Evolutionary conservation across 176 grass and related monocot genomes (phyloP).

Genomic region (Dendrocalamus sinicus): DNA sequence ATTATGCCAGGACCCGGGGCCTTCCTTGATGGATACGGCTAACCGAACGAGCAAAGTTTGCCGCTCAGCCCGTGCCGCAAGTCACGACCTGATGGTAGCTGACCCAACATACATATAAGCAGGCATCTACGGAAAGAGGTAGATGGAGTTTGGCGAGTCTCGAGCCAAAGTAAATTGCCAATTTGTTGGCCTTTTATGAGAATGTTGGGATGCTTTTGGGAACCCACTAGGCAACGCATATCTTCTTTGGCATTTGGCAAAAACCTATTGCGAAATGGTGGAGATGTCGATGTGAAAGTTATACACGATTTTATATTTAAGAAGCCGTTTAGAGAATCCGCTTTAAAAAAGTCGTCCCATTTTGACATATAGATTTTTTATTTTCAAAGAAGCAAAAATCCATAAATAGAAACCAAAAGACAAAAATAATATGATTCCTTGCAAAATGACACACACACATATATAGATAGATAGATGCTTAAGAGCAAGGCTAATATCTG

Average conservation of each 20-base stretch:
- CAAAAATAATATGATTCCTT: neutral
- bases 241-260: neutral
- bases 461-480: too few species aligned
- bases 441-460: neutral
- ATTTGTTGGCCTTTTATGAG: neutral
- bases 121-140: neutral
- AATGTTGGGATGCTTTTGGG: neutral
- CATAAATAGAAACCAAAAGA: too few species aligned
- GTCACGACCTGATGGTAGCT: neutral
- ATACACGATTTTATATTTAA: too few species aligned
- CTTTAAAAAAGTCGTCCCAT: too few species aligned
- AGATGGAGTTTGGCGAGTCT: neutral
- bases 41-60: constrained; percentile 11
- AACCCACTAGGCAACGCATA: neutral
- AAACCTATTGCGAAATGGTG: neutral
- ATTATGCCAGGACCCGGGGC: constrained; percentile 34
- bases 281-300: too few species aligned
- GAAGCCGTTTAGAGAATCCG: too few species aligned
- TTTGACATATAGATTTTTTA: too few species aligned
- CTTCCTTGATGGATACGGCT: constrained; percentile 42
- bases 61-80: neutral
- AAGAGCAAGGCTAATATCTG: too few species aligned
- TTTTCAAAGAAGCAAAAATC: too few species aligned
- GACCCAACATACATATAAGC: neutral
- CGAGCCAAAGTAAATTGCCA: neutral